Evolutionary conservation across 371 early-diverging fungal species (phyloP), one percentile per base, ranked within the genome.

Genomic region (Thermomucor indicae-seudaticae): DNA sequence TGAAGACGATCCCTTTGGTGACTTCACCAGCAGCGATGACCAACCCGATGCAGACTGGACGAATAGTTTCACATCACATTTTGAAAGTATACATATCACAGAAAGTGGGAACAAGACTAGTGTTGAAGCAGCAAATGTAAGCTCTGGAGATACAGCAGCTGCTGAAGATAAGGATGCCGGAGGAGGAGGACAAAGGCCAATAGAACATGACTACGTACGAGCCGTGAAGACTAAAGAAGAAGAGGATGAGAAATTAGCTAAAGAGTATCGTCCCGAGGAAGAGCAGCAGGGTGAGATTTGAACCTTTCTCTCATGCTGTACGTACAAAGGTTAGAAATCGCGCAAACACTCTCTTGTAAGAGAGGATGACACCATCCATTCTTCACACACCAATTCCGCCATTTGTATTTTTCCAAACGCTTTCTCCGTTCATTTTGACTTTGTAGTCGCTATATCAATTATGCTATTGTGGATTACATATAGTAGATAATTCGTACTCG

Each of bases 1-100:
- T 11, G 63, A 66, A 2, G 64, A 70, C 11, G 65, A 72, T 57
- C 61, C 64, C 12, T 72, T 72, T 53, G 65, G 72, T 35, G 72
- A 67, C n/a, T 64, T 66, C 51, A 50, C 62, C 12, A 53, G 55
- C 40, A 57, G 62, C 31, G 55, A 51, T 40, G 39, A 45, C 10
- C 41, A 50, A 19, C 16, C 38, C 17, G 39, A 39, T 31, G 34
- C 48, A 19, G 59, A 53, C 6, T 54, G 47, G 37, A 41, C 31
- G 14, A 42, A 47, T 17, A 43, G 44, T 10, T 56, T 49, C 30
- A 30, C 49, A 29, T 35, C 49, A 3, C 47, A 47, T 10, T 56
- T 56, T 50, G 50, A 52, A 19, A 58, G 39, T 37, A 42, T 47
- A 27, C 43, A 30, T 23, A 48, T 56, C 22, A 50, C 50, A 12